Conservation (phyloP, 2,329 filamentous ascomycete species). For the Albophoma yamanashiensis region DNA sequence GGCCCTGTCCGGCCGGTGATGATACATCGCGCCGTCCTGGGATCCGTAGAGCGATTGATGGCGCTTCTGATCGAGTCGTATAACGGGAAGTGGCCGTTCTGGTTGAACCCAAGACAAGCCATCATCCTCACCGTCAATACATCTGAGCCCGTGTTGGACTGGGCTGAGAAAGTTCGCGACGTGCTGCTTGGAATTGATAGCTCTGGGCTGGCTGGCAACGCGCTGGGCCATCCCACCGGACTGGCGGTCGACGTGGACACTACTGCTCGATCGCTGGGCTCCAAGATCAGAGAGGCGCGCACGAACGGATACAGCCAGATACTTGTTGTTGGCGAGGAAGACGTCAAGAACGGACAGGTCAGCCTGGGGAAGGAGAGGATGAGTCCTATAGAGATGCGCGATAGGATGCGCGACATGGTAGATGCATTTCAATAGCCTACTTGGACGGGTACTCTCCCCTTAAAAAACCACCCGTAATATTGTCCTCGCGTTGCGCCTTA, state of each 20-base stretch:
- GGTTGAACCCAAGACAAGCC: conserved; percentile 73
- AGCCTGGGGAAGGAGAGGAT: conserved; percentile 29
- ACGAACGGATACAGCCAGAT: conserved; percentile 63
- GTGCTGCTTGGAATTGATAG: conserved; percentile 37
- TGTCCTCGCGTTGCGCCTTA: not conserved
- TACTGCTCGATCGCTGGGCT: conserved; percentile 48
- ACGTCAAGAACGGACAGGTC: conserved; percentile 49
- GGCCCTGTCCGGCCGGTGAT: conserved; percentile 62
- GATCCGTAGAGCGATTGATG: conserved; percentile 76
- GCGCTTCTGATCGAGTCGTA: conserved; percentile 79
- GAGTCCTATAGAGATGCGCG: conserved; percentile 31
- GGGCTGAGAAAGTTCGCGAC: conserved; percentile 35
- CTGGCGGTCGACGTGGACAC: conserved; percentile 62
- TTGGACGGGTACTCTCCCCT: not conserved
- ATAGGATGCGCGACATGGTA: conserved; percentile 33
- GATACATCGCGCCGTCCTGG: conserved; percentile 75
- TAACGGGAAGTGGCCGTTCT: conserved; percentile 73
- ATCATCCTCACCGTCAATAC: conserved; percentile 65
- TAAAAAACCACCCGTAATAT: not conserved
- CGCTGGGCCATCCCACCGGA: conserved; percentile 43
- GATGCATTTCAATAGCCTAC: conserved; percentile 33
- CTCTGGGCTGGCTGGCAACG: conserved; percentile 15
- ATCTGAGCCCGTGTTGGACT: conserved; percentile 38
- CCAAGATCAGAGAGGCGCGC: conserved; percentile 65
- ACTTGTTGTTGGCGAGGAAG: conserved; percentile 58